Evolutionary conservation across 257 asterid genomes (phyloP).

Genomic region (Solanum neorickii): DNA sequence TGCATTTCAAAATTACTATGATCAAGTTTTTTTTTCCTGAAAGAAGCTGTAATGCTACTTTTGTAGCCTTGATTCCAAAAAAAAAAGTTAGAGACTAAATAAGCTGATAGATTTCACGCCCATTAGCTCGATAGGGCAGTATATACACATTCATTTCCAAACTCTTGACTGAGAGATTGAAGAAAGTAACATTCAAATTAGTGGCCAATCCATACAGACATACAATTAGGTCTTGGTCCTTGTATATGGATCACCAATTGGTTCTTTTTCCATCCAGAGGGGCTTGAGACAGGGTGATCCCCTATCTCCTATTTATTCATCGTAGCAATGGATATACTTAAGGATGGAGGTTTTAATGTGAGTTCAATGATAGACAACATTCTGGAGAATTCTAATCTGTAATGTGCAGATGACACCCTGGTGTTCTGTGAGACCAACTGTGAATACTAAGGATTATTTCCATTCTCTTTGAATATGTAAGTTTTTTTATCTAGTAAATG

Average conservation of each 20-base stretch:
- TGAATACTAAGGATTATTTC: neutral
- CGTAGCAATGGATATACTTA: neutral
- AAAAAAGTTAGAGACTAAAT: too few species aligned
- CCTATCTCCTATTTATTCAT: neutral
- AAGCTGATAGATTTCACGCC: neutral
- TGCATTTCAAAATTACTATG: neutral
- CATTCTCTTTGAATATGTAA: neutral
- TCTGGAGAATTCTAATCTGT: neutral
- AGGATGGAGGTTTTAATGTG: neutral
- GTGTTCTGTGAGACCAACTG: neutral
- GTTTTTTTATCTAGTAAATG: neutral
- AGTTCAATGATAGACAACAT: neutral
- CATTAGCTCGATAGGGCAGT: neutral
- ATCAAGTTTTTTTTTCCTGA: neutral
- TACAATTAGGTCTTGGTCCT: neutral
- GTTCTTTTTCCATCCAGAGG: neutral
- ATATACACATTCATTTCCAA: neutral
- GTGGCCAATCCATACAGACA: neutral
- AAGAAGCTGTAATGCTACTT: neutral
- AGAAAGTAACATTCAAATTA: neutral
- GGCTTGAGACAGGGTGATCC: neutral
- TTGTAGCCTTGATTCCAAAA: neutral
- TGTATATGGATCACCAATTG: neutral
- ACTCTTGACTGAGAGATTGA: neutral
- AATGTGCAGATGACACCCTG: neutral